A percentile compares a stretch with the other conserved stretches of the same genome.
phyloP scores from a whole-genome alignment of 2,329 filamentous ascomycete species.

The Claviceps paspali region DNA sequence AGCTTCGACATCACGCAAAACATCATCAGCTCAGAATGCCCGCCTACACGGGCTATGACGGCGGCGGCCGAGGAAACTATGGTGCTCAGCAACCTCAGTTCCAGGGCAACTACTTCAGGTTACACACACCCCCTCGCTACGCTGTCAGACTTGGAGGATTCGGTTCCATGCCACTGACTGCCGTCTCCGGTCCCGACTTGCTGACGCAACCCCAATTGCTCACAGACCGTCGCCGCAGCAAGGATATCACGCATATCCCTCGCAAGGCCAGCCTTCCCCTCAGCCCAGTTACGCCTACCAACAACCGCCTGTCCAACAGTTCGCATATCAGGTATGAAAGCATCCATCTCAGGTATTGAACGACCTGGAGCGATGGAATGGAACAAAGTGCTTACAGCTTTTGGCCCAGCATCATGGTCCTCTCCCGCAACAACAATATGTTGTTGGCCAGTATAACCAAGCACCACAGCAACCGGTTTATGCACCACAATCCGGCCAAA shows the following conservation, averaged over 20 bases:
- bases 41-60: slow-evolving; percentile 41
- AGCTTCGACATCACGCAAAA: not conserved
- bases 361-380: not conserved
- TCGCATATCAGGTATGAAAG: slow-evolving; percentile 20
- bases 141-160: no score
- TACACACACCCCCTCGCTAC: not conserved
- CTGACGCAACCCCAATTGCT: not conserved
- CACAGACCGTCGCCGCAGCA: slow-evolving; percentile 6
- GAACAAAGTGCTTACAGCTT: slow-evolving; percentile 1
- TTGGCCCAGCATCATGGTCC: slow-evolving; percentile 12
- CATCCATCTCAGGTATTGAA: slow-evolving; percentile 17
- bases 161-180: no score
- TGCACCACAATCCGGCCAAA: slow-evolving; percentile 30
- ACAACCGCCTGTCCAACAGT: slow-evolving; percentile 25
- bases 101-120: slow-evolving; percentile 17
- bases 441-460: slow-evolving; percentile 14
- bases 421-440: slow-evolving; percentile 20
- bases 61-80: slow-evolving; percentile 26
- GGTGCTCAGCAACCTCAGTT: slow-evolving; percentile 24
- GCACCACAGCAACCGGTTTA: slow-evolving; percentile 29
- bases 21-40: slow-evolving; percentile 32
- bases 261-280: slow-evolving; percentile 29
- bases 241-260: slow-evolving; percentile 24
- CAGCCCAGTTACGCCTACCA: slow-evolving; percentile 33
- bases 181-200: not conserved